Evolutionary conservation across 2,329 filamentous ascomycete species (phyloP), one percentile per base, ranked within the genome.

Genomic region (Aciculosporium take): DNA sequence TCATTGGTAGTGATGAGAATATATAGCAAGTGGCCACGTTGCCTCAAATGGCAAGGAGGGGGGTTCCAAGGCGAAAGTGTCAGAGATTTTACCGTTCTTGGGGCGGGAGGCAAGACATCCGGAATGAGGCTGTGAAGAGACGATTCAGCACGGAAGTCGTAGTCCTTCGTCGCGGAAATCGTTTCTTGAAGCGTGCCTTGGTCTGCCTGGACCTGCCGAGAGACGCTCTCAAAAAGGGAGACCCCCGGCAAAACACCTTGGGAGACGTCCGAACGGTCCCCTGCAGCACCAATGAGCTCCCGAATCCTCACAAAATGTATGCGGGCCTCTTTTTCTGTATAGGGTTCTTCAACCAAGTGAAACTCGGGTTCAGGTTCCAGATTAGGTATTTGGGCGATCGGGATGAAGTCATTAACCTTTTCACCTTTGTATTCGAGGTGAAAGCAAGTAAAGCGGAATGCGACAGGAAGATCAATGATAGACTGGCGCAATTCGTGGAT

Each of bases 401-500:
- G 82, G 45, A 93, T 75, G 54, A 91, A 96, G 63, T 98, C 91
- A 62, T 96, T 96, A 71, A 98, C 81, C 49, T 84, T 82, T 63
- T 84, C 70, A 51, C 86, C 85, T 45, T 84, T 80, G 66, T 88
- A 80, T 66, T 96, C 88, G 54, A 98, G 79, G 65, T 98, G 91
- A 69, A 98, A 98, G 71, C 91, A 98, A 40, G 91, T 94, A 68
- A 95, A 95, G 63, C 94, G 87, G 66, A 95, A 91, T 39, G 89
- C 93, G 45, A 81, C 74, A 5, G 91, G 91, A 38, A 87, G 74
- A 64, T 98, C 91, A 65, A 95, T 87, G 59, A 98, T 84, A 47
- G 88, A 89, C 65, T 96, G 91, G 51, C 91, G 84, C 53, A 98
- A 80, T 69, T 98, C 91, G 64, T 96, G 91, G 46, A 96, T 81